These are phyloP conservation scores for Iris pallida DNA, from an alignment of 116 monocot species.

Conservation along the genomic window DNA sequence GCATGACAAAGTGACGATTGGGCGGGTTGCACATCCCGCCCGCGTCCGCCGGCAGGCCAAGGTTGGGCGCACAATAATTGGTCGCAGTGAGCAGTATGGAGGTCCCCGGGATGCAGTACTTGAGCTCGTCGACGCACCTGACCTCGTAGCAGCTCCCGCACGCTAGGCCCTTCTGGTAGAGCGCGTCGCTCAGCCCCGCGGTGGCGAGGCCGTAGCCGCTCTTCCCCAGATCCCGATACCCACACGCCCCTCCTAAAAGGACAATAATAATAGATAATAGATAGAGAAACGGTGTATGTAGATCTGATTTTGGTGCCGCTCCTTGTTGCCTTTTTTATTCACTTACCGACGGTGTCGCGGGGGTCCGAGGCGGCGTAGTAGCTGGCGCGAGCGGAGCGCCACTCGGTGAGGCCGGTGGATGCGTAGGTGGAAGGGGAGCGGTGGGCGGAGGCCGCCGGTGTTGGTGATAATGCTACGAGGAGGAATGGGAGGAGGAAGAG, in stretches of 20 bases:
- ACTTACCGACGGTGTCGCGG: conserved; percentile 58
- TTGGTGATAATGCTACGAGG: background rate
- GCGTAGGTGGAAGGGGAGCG: conserved; percentile 26
- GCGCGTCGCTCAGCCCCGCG: conserved; percentile 68
- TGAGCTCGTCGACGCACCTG: conserved; percentile 78
- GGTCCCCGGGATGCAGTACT: conserved; percentile 90
- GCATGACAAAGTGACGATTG: conserved; percentile 82
- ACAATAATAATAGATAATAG: background rate
- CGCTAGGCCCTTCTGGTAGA: conserved; percentile 66
- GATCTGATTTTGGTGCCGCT: too few relatives aligned
- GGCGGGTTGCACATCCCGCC: conserved; percentile 84
- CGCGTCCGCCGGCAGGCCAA: conserved; percentile 59
- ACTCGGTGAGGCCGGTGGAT: conserved; percentile 63
- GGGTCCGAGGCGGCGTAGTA: conserved; percentile 82
- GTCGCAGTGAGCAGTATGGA: conserved; percentile 82
- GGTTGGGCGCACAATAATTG: conserved; percentile 95
- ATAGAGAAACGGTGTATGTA: background rate
- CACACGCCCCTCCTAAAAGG: conserved; percentile 75
- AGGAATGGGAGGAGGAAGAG: conserved; percentile 11
- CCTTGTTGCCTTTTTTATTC: background rate
- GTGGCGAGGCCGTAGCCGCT: conserved; percentile 87
- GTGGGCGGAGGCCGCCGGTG: conserved; percentile 18
- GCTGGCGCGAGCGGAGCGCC: conserved; percentile 70
- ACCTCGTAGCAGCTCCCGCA: conserved; percentile 95
- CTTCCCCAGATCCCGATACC: conserved; percentile 80